Evolutionary conservation across 768 basidiomycete genomes (phyloP).

Genomic region (Mycena vulgaris): DNA sequence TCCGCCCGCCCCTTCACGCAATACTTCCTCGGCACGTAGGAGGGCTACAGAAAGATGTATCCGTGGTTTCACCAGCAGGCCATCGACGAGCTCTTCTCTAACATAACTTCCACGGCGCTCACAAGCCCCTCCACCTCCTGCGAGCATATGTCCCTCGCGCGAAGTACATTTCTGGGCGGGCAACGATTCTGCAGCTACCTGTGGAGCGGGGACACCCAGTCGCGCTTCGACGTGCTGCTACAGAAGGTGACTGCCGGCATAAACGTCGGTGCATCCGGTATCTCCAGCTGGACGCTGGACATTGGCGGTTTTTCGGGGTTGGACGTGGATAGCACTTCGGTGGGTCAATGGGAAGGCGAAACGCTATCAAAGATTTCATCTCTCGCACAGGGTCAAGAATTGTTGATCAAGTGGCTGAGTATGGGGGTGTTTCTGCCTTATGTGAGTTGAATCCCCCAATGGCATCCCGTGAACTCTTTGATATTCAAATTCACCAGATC

Average conservation of each 20-base stretch:
- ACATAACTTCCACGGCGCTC: constrained; percentile 43
- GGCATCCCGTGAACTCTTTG: not conserved
- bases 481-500: constrained; percentile 13
- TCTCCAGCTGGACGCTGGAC: constrained; percentile 56
- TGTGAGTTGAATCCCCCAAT: constrained; percentile 41
- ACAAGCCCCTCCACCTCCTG: constrained; percentile 42
- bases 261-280: constrained; percentile 54
- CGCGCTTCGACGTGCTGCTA: constrained; percentile 51
- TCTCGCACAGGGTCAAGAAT: constrained; percentile 45
- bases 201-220: constrained; percentile 55
- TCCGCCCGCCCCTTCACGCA: constrained; percentile 53
- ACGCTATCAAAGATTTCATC: not conserved
- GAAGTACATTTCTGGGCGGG: constrained; percentile 55
- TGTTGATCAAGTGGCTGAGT: constrained; percentile 54
- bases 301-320: constrained; percentile 55
- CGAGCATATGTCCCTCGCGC: constrained; percentile 52
- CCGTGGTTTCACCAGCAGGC: constrained; percentile 57
- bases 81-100: constrained; percentile 54
- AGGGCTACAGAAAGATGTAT: constrained; percentile 54
- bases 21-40: constrained; percentile 55
- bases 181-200: constrained; percentile 56
- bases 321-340: constrained; percentile 48
- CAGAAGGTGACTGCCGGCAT: constrained; percentile 55
- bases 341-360: constrained; percentile 18
- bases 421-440: constrained; percentile 57